Evolutionary conservation across 2,329 filamentous ascomycete genomes (phyloP), one percentile per base, ranked within the genome.

Genomic region (Monosporascus sp.): DNA sequence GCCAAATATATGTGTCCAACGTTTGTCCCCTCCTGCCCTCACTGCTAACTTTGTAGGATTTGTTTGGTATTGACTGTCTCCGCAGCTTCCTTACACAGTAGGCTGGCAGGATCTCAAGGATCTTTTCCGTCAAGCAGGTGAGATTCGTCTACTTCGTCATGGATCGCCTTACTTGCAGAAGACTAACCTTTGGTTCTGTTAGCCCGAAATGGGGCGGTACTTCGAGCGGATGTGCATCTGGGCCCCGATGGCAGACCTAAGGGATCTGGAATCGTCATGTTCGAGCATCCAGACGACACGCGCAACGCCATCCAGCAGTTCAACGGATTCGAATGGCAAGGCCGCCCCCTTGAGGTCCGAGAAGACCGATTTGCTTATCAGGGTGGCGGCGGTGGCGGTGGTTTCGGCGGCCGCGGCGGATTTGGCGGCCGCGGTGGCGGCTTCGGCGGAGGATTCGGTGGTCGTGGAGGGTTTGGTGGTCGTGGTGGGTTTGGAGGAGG

Each of bases 91-190:
- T 20, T 99, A 92, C 77, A 96, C 90, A 60, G 90, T 96, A 64
- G 94, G 94, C 70, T 99, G 94, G 94, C 94, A 99, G 76, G 94
- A 99, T 73, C 78, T 99, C 63, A 99, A 99, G 77, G 94, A 99
- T 73, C 81, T 99, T 62, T 99, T 99, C 81, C 89, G 94, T 68
- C 92, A 97, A 82, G 92, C 94, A 75, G 90, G 92, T 96, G 80
- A 81, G 90, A 80, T 9, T 46, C 4, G 20, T 17, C 11, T 25
- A 4, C 27, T 22, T 38, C 31, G 20, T 34, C 36, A 17, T 46
- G 15, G 20, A 31, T 9, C 24, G 11, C 22, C 47, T 39, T 22
- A 48, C 22, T 36, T 47, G 18, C 17, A 24, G 6, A 18, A 47
- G 51, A 51, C 58, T 59, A 44, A 62, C 48, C 48, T 39, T 54